These are phyloP conservation scores for Pontederia crassipes DNA, from an alignment of 176 grass and related monocot genomes.

Conservation along the genomic window DNA sequence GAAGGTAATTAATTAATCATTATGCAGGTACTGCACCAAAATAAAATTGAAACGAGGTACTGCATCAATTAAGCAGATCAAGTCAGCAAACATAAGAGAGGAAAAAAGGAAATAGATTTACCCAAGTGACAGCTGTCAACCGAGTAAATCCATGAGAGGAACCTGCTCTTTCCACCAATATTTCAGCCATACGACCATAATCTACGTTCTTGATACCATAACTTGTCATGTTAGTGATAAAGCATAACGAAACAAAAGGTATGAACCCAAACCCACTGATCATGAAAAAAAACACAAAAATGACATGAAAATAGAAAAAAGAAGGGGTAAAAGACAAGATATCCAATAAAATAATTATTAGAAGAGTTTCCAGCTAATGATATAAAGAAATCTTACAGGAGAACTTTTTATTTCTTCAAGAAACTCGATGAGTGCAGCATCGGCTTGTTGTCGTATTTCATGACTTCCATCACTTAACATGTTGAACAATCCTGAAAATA, in stretches of 20 bases:
- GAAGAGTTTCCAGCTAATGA: too few species aligned
- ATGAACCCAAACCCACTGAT: too few species aligned
- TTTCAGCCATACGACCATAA: conserved; percentile 99
- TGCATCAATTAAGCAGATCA: neutral
- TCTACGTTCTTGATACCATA: conserved; percentile 65
- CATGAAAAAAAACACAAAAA: too few species aligned
- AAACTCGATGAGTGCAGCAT: conserved; percentile 96
- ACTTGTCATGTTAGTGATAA: too few species aligned
- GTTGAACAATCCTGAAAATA: conserved; percentile 77
- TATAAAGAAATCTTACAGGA: conserved; percentile 55
- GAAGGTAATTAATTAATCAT: neutral
- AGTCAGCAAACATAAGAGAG: neutral
- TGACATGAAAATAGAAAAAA: too few species aligned
- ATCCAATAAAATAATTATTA: too few species aligned
- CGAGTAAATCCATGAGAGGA: conserved; percentile 90
- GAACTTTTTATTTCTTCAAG: conserved; percentile 99
- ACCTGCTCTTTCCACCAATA: conserved; percentile 75
- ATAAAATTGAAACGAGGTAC: neutral
- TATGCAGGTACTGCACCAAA: neutral
- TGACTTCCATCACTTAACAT: conserved; percentile 95
- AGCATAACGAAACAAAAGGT: too few species aligned
- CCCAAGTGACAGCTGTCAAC: conserved; percentile 96
- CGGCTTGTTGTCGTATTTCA: conserved; percentile 98
- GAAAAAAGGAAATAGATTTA: conserved; percentile 20
- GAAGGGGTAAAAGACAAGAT: too few species aligned